phyloP scores from a whole-genome alignment of 2,329 filamentous ascomycete genomes.

The Pestalotiopsis sp. region DNA sequence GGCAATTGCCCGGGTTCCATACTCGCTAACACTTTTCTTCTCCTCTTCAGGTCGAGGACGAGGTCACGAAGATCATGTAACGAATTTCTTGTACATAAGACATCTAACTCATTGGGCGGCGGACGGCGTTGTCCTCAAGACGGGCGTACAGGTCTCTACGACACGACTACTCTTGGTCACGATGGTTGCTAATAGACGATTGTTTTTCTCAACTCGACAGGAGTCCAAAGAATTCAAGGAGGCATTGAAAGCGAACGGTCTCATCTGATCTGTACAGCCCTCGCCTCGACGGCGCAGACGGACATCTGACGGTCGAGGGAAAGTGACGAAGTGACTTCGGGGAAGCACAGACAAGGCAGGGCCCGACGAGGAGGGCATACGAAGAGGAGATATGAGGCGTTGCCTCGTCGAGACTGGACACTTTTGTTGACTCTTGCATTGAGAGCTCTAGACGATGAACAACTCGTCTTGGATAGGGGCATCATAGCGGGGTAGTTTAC shows the following conservation, averaged over 20 bases:
- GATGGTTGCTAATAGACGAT: constrained; percentile 29
- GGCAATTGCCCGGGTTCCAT: not conserved
- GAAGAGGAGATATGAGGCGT: not conserved
- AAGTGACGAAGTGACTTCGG: not conserved
- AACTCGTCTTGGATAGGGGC: constrained; percentile 10
- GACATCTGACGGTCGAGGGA: not conserved
- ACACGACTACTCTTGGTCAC: constrained; percentile 21
- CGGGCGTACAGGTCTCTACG: constrained; percentile 20
- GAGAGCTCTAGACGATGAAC: constrained; percentile 7
- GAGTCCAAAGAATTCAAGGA: constrained; percentile 36
- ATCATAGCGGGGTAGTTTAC: constrained; percentile 11
- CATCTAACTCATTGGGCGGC: constrained; percentile 17
- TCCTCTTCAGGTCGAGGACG: constrained; percentile 75
- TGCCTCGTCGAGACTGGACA: not conserved
- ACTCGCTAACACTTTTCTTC: constrained; percentile 11
- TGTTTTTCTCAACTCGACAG: constrained; percentile 30
- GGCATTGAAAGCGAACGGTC: constrained; percentile 41
- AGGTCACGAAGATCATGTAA: constrained; percentile 89
- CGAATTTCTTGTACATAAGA: constrained; percentile 30
- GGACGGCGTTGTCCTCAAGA: not conserved
- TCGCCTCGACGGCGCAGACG: not conserved
- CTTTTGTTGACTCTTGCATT: not conserved
- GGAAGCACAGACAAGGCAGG: not conserved
- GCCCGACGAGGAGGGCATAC: not conserved
- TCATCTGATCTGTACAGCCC: constrained; percentile 34